Conservation (phyloP, 2,329 filamentous ascomycete genomes). For the Apiospora malaysiana region DNA sequence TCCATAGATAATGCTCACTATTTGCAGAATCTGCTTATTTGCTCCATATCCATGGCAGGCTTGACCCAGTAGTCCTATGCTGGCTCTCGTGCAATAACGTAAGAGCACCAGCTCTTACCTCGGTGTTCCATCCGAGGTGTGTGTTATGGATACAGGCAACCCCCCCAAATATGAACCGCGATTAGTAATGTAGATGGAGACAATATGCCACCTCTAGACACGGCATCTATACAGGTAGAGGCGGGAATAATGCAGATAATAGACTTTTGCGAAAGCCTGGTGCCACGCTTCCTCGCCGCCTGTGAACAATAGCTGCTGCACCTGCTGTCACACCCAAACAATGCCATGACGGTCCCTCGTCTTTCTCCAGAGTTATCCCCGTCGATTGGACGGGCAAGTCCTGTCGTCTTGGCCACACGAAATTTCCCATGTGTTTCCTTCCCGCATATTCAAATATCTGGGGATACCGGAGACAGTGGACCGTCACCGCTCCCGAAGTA, state of each 20-base stretch:
- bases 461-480: neutral
- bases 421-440: neutral
- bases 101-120: neutral
- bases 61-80: neutral
- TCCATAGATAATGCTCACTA: neutral
- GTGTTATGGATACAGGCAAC: too few relatives aligned
- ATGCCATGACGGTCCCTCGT: neutral
- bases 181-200: too few relatives aligned
- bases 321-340: neutral
- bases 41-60: slow-evolving; percentile 6
- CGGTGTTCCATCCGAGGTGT: neutral
- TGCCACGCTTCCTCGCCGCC: neutral
- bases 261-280: too few relatives aligned
- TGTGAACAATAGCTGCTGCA: neutral
- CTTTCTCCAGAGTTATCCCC: neutral
- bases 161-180: too few relatives aligned
- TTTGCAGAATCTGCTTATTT: neutral
- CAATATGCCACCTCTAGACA: neutral
- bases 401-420: neutral
- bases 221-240: neutral
- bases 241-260: too few relatives aligned
- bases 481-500: neutral
- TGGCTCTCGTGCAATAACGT: neutral
- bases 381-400: neutral
- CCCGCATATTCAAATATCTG: neutral